Percentiles rank a stretch among this genome's conserved stretches.
phyloP scores from a whole-genome alignment of 768 basidiomycete species.

The Suillus spraguei region DNA sequence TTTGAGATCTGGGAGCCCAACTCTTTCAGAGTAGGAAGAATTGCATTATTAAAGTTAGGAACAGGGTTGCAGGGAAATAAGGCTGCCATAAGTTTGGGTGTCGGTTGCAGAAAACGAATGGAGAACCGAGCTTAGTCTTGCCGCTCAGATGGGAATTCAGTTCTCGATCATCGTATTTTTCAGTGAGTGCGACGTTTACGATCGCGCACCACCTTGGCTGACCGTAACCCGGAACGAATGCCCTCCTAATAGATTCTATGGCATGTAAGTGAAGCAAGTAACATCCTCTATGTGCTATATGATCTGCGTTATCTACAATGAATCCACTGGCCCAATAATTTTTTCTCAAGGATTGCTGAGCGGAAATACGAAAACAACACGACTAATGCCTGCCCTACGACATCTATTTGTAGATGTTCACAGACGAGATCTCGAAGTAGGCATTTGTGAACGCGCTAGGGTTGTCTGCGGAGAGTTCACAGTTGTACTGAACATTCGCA shows the following conservation, averaged over 20 bases:
- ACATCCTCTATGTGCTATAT: not conserved
- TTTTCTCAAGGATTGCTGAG: not conserved
- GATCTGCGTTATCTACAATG: not conserved
- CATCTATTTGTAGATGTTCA: constrained; percentile 51
- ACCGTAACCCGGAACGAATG: constrained; percentile 85
- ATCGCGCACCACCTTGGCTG: too few species aligned
- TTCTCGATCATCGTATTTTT: too few species aligned
- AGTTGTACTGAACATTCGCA: not conserved
- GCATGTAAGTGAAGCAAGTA: not conserved
- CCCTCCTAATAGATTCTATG: constrained; percentile 44
- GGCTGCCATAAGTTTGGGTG: too few species aligned
- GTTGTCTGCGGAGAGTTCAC: constrained; percentile 45
- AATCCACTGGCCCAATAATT: not conserved
- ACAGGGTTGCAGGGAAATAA: too few species aligned
- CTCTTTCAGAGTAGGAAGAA: too few species aligned
- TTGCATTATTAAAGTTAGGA: too few species aligned
- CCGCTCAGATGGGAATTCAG: too few species aligned
- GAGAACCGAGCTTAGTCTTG: too few species aligned
- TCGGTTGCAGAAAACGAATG: too few species aligned
- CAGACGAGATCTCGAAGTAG: constrained; percentile 69
- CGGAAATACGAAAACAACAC: not conserved
- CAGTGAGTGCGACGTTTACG: too few species aligned
- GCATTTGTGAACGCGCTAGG: constrained; percentile 68
- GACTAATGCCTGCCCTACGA: not conserved
- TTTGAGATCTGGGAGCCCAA: too few species aligned